Conservation (phyloP, 352 stramenopile genomes). For the Elongisporangium anandrum region DNA sequence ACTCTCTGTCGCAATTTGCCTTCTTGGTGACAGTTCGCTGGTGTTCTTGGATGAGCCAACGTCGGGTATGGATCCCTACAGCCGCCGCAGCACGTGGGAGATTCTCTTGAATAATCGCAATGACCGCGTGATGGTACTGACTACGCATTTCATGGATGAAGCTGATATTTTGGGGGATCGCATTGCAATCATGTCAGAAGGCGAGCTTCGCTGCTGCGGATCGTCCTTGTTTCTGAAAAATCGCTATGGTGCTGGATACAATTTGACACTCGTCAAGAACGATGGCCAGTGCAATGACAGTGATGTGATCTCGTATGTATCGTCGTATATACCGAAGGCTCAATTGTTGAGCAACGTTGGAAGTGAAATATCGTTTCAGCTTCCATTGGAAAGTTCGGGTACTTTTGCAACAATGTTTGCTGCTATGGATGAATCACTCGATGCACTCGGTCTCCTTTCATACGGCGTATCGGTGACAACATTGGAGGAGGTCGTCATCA, state of each 20-base stretch:
- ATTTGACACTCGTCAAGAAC: constrained; percentile 62
- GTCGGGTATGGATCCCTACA: constrained; percentile 93
- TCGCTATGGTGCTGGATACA: constrained; percentile 63
- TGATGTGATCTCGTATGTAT: constrained; percentile 33
- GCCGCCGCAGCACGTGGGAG: constrained; percentile 89
- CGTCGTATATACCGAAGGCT: constrained; percentile 25
- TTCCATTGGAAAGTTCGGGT: constrained; percentile 41
- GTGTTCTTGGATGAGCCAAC: constrained; percentile 90
- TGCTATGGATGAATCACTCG: constrained; percentile 40
- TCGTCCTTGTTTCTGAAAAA: constrained; percentile 84
- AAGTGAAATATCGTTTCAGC: constrained; percentile 62
- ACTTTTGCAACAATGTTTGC: constrained; percentile 62
- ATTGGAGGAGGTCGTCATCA: constrained; percentile 79
- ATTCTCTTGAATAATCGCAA: constrained; percentile 46
- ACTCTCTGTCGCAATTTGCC: constrained; percentile 79
- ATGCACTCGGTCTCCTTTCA: constrained; percentile 33
- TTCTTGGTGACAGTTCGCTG: constrained; percentile 79
- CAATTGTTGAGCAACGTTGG: constrained; percentile 63
- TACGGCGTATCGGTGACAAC: constrained; percentile 82
- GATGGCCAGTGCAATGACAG: constrained; percentile 24
- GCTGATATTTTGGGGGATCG: constrained; percentile 80
- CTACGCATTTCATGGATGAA: constrained; percentile 95
- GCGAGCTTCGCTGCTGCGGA: constrained; percentile 42
- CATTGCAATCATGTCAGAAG: constrained; percentile 79
- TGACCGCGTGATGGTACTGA: constrained; percentile 77